These are phyloP conservation scores for Cercospora janseana DNA, from an alignment of 2,329 filamentous ascomycete species.

Conservation along the genomic window DNA sequence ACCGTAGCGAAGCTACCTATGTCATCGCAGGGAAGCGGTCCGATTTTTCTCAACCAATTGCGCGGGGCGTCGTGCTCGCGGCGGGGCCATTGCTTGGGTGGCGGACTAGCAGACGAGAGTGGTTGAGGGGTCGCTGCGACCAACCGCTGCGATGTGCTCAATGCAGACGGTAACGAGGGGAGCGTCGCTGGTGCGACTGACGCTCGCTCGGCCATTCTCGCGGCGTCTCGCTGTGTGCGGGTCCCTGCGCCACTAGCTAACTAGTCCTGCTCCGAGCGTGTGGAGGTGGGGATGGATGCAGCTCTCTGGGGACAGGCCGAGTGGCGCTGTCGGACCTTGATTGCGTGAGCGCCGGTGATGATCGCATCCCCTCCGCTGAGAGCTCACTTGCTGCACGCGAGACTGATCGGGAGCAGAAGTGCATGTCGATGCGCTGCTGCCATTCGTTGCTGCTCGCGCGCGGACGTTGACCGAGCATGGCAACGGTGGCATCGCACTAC, in stretches of 20 bases:
- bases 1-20: conserved; percentile 3
- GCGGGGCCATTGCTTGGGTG: background rate
- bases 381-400: too few relatives aligned
- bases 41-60: conserved; percentile 13
- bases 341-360: background rate
- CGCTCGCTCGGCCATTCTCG: background rate
- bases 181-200: background rate
- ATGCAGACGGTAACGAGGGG: background rate
- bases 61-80: background rate
- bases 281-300: background rate
- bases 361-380: too few relatives aligned
- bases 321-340: conserved; percentile 3
- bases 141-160: conserved; percentile 10
- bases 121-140: conserved; percentile 13
- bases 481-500: conserved; percentile 19
- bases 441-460: background rate
- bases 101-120: background rate
- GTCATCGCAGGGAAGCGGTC: conserved; percentile 14
- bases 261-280: background rate
- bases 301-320: conserved; percentile 1
- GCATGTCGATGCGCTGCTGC: background rate
- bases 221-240: too few relatives aligned
- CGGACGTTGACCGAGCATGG: conserved; percentile 16
- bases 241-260: background rate
- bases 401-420: background rate